These are phyloP conservation scores for Artemisia argyi DNA, from an alignment of 129 eudicot species.

Conservation along the genomic window DNA sequence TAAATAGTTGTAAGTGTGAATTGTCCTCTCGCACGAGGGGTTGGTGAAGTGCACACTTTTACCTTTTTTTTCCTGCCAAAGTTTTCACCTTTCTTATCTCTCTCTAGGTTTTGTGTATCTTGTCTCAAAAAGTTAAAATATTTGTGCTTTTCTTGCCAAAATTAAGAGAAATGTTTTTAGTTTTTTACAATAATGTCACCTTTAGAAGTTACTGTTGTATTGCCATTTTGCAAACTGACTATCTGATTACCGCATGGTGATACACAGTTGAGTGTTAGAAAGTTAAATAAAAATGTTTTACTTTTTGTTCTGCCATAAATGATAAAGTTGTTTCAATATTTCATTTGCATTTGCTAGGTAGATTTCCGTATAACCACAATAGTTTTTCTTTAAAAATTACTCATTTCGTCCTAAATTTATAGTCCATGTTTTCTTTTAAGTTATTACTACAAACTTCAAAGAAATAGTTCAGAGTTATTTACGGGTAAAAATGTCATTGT, in stretches of 20 bases:
- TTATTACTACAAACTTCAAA: background rate
- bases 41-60: constrained; percentile 42
- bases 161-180: too few species aligned
- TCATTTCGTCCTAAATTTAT: background rate
- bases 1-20: constrained; percentile 29
- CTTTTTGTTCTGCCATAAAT: too few species aligned
- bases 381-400: background rate
- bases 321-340: constrained; percentile 13
- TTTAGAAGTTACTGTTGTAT: too few species aligned
- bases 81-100: constrained; percentile 24
- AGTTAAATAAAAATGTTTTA: too few species aligned
- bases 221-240: too few species aligned
- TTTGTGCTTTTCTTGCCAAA: constrained; percentile 23
- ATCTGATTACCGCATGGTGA: too few species aligned
- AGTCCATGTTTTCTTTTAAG: background rate
- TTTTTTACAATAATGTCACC: too few species aligned
- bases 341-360: constrained; percentile 14
- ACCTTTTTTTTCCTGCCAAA: constrained; percentile 33
- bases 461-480: too few species aligned
- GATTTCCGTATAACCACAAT: background rate
- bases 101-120: constrained; percentile 17
- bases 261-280: too few species aligned
- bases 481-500: too few species aligned
- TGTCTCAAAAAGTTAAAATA: constrained; percentile 21
- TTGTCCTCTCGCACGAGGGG: constrained; percentile 43